Evolutionary conservation across 2,329 filamentous ascomycete species (phyloP).

Genomic region (Cercospora berteroae): DNA sequence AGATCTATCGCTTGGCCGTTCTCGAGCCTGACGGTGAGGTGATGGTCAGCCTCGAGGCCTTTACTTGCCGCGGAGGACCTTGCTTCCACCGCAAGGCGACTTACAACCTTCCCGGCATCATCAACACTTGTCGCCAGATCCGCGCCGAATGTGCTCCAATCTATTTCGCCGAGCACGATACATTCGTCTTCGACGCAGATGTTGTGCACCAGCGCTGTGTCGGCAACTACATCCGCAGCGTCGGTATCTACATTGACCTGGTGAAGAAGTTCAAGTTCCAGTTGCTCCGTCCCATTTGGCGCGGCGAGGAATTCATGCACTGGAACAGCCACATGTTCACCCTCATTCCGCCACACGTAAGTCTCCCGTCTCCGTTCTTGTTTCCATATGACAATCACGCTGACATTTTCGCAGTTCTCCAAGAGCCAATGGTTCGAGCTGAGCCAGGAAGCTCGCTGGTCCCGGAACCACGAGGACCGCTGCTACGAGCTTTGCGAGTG

Average conservation of each 20-base stretch:
- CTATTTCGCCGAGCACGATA: slow-evolving; percentile 26
- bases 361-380: neutral
- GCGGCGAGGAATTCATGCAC: slow-evolving; percentile 10
- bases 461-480: neutral
- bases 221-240: slow-evolving; percentile 20
- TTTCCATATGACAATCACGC: neutral
- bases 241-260: slow-evolving; percentile 22
- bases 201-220: slow-evolving; percentile 29
- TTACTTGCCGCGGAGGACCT: slow-evolving; percentile 21
- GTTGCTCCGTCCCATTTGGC: slow-evolving; percentile 18
- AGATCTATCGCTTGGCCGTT: slow-evolving; percentile 29
- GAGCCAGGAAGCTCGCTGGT: neutral
- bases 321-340: slow-evolving; percentile 25
- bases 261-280: slow-evolving; percentile 22
- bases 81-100: slow-evolving; percentile 23
- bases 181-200: slow-evolving; percentile 27
- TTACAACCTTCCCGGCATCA: slow-evolving; percentile 26
- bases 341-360: neutral
- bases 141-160: slow-evolving; percentile 29
- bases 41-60: slow-evolving; percentile 17
- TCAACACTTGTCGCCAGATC: slow-evolving; percentile 30
- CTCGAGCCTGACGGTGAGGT: slow-evolving; percentile 14
- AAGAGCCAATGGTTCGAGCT: neutral
- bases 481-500: neutral
- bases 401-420: neutral